phyloP scores from a whole-genome alignment of 257 asterid species.

The Solanum ossicruentum region DNA sequence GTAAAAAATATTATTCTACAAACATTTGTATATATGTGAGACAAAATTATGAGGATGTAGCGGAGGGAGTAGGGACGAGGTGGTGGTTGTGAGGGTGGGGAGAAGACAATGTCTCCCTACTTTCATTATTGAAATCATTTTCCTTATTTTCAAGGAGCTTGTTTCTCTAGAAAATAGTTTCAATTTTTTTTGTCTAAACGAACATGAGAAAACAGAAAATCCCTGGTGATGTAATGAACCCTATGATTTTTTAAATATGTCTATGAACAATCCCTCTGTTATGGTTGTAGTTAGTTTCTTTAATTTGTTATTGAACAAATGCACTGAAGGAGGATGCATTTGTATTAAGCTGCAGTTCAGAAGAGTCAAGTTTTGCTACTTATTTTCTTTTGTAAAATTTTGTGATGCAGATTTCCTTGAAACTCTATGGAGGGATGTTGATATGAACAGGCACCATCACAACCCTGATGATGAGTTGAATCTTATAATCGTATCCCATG shows the following conservation, averaged over 20 bases:
- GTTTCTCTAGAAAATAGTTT: too few relatives aligned
- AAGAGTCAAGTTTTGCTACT: background rate
- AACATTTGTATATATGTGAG: too few relatives aligned
- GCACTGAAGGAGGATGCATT: background rate
- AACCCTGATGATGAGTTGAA: conserved; percentile 12
- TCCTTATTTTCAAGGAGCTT: too few relatives aligned
- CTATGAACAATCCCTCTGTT: background rate
- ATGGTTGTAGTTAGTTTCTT: background rate
- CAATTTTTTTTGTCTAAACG: too few relatives aligned
- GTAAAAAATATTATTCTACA: too few relatives aligned
- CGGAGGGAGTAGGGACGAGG: too few relatives aligned
- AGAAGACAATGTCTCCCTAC: too few relatives aligned
- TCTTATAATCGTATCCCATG: conserved; percentile 29
- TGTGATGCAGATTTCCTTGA: conserved; percentile 27
- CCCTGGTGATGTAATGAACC: background rate
- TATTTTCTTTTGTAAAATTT: background rate
- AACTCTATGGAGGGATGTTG: conserved; percentile 36
- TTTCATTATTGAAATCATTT: too few relatives aligned
- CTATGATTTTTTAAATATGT: background rate
- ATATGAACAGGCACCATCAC: conserved; percentile 29
- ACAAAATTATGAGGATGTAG: too few relatives aligned
- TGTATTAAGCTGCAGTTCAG: background rate
- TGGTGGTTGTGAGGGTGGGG: too few relatives aligned
- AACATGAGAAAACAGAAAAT: too few relatives aligned
- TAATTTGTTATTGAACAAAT: background rate